phyloP scores from a whole-genome alignment of 2,329 filamentous ascomycete species.

The Trichophyton benhamiae region DNA sequence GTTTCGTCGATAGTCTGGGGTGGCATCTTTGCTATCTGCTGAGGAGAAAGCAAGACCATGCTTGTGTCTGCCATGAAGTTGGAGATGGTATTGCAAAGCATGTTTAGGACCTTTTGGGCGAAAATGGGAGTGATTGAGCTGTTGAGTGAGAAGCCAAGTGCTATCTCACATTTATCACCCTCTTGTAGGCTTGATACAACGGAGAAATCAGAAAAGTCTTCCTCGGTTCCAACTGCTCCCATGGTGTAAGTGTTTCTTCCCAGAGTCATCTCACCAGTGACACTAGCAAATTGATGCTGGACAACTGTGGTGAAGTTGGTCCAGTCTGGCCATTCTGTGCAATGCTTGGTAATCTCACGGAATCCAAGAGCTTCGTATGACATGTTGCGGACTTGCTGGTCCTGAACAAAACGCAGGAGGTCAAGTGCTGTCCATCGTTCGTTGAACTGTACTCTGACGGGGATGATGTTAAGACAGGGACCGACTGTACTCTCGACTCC shows the following conservation, averaged over 20 bases:
- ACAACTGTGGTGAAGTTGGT: conserved; percentile 31
- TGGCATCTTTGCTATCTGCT: conserved; percentile 22
- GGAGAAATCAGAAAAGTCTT: conserved; percentile 31
- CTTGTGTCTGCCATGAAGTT: conserved; percentile 27
- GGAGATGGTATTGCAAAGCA: conserved; percentile 29
- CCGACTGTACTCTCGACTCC: conserved; percentile 48
- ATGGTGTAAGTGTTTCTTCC: conserved; percentile 29
- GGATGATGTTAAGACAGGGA: conserved; percentile 56
- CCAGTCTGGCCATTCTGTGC: conserved; percentile 32
- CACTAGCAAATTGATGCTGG: conserved; percentile 29
- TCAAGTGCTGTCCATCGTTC: conserved; percentile 41
- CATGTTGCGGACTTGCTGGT: conserved; percentile 46
- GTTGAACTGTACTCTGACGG: conserved; percentile 47
- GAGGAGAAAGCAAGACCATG: conserved; percentile 22
- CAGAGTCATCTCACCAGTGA: conserved; percentile 26
- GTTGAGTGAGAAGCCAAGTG: conserved; percentile 29
- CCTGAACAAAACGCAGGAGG: conserved; percentile 43
- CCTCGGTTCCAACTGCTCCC: conserved; percentile 28
- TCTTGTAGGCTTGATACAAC: conserved; percentile 28
- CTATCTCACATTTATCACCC: conserved; percentile 24
- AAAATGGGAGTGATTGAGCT: conserved; percentile 24
- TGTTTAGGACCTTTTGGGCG: conserved; percentile 27
- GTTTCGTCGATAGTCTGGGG: conserved; percentile 21
- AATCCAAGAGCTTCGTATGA: conserved; percentile 45
- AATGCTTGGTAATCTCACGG: conserved; percentile 39